phyloP scores from a whole-genome alignment of 2,329 filamentous ascomycete genomes.

The Geosmithia flava region DNA sequence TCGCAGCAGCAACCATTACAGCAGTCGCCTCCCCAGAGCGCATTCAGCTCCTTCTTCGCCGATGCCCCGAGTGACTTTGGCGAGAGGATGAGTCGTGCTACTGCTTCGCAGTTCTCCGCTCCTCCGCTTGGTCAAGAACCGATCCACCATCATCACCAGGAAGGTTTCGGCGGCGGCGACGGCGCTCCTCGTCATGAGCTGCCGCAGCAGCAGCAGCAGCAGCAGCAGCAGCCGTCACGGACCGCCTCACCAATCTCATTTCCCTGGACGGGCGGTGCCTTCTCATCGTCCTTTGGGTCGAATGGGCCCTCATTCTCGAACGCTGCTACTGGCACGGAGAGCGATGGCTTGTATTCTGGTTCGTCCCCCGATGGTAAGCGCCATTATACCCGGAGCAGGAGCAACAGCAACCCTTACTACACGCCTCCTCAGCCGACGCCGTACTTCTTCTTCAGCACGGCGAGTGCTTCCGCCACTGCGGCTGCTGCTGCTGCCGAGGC shows the following conservation, averaged over 20 bases:
- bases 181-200: background rate
- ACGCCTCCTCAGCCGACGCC: background rate
- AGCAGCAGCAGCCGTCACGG: too few relatives aligned
- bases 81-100: slow-evolving; percentile 1
- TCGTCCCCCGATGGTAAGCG: too few relatives aligned
- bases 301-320: background rate
- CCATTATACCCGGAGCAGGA: background rate
- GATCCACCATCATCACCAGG: slow-evolving; percentile 8
- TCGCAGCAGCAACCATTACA: too few relatives aligned
- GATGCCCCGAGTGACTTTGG: background rate
- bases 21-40: background rate
- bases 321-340: background rate
- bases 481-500: too few relatives aligned
- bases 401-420: slow-evolving; percentile 3
- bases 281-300: background rate
- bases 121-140: background rate
- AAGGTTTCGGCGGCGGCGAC: slow-evolving; percentile 7
- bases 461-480: too few relatives aligned
- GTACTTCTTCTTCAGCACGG: background rate
- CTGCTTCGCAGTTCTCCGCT: background rate
- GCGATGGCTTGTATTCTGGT: background rate
- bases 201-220: slow-evolving; percentile 4
- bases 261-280: background rate
- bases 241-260: slow-evolving; percentile 1
- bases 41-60: slow-evolving; percentile 2